Evolutionary conservation across 352 stramenopile genomes (phyloP), one percentile per base, ranked within the genome.

Genomic region (Phytophthora pistaciae): DNA sequence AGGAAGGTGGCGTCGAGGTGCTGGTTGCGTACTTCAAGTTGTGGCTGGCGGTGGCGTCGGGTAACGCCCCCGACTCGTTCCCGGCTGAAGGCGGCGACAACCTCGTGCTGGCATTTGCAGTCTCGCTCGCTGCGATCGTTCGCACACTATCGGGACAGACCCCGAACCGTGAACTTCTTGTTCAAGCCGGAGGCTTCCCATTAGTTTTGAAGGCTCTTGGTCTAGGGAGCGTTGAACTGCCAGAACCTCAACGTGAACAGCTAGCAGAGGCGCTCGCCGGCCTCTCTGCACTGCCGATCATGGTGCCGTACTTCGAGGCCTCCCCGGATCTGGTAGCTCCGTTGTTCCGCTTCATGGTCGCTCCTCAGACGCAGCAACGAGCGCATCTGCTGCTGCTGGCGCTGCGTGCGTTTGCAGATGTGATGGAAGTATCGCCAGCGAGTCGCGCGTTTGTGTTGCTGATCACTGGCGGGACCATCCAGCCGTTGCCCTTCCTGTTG

Each of bases 281-380:
- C 2, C 18, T 78, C 36, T 63, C 56, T 8, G n/a, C 66, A 9
- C 31, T 78, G 21, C 56, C 70, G 5, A 61, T 62, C 9, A 54
- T 74, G 52, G 52, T 40, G 3, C 60, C 60, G 10, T 68, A 71
- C 36, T 20, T 78, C 14, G 60, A 78, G 36, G 27, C 40, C 8
- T 56, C 65, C 54, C 70, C 70, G 8, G 76, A 91, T 31, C 59
- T 88, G n/a, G 78, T 93, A 8, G 64, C 76, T 31, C 80, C 78
- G 13, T 57, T 95, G 1, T 84, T 93, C 49, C 78, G 76, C 18
- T 87, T 89, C 36, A 75, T 94, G 70, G 56, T 87, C 3, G 65
- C 70, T 16, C 75, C 88, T 31, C 73, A 80, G 23, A 62, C 75
- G 9, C 67, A 78, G 21, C 58, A 76, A 11, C 36, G 72, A 1